Conservation (phyloP, 345 rosid species). For the Melastoma malabathricum region DNA sequence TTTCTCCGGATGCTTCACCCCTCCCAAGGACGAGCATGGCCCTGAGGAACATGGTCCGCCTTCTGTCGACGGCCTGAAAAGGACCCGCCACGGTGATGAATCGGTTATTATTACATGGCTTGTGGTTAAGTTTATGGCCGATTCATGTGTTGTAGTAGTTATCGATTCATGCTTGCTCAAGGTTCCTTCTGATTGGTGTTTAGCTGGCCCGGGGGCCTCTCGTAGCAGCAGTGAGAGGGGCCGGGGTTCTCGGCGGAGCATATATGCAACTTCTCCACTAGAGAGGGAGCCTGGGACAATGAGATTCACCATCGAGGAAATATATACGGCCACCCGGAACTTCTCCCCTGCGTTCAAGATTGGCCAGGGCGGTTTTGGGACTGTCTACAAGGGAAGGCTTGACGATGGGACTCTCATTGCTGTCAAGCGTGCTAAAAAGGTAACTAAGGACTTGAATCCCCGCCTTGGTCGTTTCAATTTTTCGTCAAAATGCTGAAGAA, state of each 20-base stretch:
- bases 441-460: conserved; percentile 5
- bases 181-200: not conserved
- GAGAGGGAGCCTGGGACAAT: conserved; percentile 28
- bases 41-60: conserved; percentile 1
- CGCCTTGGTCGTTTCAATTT: not conserved
- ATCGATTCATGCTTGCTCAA: too few species aligned
- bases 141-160: too few species aligned
- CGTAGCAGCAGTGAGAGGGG: conserved; percentile 27
- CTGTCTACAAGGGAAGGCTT: conserved; percentile 77
- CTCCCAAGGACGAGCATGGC: conserved; percentile 27
- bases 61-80: not conserved
- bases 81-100: not conserved
- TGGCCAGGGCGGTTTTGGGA: conserved; percentile 89
- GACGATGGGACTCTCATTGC: conserved; percentile 69
- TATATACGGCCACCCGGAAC: conserved; percentile 53
- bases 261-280: conserved; percentile 17
- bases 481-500: not conserved
- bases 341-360: conserved; percentile 73
- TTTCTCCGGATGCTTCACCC: conserved; percentile 59
- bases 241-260: conserved; percentile 25
- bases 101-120: not conserved
- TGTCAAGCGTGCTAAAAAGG: conserved; percentile 86
- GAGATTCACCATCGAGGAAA: conserved; percentile 49
- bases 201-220: conserved; percentile 21
- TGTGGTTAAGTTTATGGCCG: too few species aligned